A percentile compares a stretch with the other conserved stretches of the same genome.
Conservation (phyloP, 2,329 filamentous ascomycete genomes). For the Byssochlamys sp. region DNA sequence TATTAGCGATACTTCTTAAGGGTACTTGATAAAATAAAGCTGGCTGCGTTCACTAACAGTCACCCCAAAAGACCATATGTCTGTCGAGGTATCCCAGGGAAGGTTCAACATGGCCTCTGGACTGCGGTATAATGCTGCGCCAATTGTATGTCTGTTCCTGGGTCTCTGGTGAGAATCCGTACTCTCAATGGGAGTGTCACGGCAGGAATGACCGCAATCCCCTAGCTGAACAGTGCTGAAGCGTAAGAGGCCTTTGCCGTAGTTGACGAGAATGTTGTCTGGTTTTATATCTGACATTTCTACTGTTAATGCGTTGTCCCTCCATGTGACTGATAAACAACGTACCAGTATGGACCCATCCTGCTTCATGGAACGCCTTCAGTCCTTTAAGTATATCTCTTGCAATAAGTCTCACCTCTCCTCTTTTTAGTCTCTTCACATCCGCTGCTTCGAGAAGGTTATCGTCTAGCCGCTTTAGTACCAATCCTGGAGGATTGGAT, state of each 20-base stretch:
- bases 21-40: neutral
- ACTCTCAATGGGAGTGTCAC: neutral
- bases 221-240: neutral
- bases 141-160: constrained; percentile 13
- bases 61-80: constrained; percentile 34
- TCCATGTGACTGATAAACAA: neutral
- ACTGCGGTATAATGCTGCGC: constrained; percentile 29
- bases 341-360: neutral
- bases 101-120: constrained; percentile 25
- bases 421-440: neutral
- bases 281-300: neutral
- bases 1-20: neutral
- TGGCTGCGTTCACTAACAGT: constrained; percentile 18
- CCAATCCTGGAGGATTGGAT: neutral
- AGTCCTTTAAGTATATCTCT: neutral
- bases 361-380: neutral
- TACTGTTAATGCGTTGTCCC: neutral
- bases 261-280: neutral
- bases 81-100: constrained; percentile 28
- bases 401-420: neutral
- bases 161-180: neutral
- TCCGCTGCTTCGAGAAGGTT: neutral
- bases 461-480: neutral
- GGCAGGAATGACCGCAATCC: neutral
- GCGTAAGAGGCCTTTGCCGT: neutral